Evolutionary conservation across 306 rosid species (phyloP), one percentile per base, ranked within the genome.

Genomic region (Casuarina glauca): DNA sequence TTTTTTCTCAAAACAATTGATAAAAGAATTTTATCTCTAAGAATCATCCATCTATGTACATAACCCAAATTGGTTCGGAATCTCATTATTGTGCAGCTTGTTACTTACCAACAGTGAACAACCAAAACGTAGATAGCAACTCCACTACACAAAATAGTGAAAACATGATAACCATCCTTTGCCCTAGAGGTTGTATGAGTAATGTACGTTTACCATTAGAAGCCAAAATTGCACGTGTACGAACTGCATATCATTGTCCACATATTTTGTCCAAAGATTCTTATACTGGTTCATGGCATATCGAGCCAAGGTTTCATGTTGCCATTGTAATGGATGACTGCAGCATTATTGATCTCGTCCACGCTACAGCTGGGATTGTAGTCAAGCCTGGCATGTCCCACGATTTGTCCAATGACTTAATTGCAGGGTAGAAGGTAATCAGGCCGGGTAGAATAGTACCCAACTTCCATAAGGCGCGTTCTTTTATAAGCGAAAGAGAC

Each of bases 161-260:
- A 17, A 70, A 71, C 49, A 75, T 81, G 76, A 80, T 80, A 74
- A 80, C 80, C 73, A 86, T 84, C 88, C 86, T 91, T 90, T 53
- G 86, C 87, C 79, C 86, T 69, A 81, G 69, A 76, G 72, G 79
- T 80, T 82, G 62, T 69, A 79, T 74, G 82, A 78, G 77, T 43
- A 57, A 64, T 26, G 32, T 26, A 26, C 32, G 32, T 26, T 26
- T 26, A 26, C 32, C 32, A 26, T 88, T 96, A 96, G 70, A 96
- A 77, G 80, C 99, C 99, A 90, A 96, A 96, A 91, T 96, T 96
- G 94, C 99, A 93, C 94, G 91, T 96, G 98, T 78, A 96, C 99
- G 80, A 88, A 96, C 74, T 96, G 97, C 99, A 93, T 93, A 74
- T 91, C 99, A 44, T 86, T 96, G 94, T 96, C 99, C 67, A 96